A percentile compares a stretch with the other conserved stretches of the same genome.
Conservation (phyloP, 306 rosid genomes). For the Mimosa pudica region DNA sequence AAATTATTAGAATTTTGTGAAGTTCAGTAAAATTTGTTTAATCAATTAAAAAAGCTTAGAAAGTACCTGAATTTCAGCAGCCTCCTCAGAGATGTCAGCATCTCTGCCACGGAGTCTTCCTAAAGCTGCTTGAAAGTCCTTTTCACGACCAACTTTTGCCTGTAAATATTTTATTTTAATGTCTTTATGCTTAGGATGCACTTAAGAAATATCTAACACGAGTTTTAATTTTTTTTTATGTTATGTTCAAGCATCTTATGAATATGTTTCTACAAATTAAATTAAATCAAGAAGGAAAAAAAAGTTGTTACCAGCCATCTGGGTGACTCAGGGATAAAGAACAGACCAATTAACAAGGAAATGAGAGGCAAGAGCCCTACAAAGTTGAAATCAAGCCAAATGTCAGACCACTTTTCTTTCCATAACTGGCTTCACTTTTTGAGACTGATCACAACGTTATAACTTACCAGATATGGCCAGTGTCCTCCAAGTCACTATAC, state of each 20-base stretch:
- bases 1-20: background rate
- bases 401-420: slow-evolving; percentile 1
- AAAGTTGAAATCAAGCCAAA: slow-evolving; percentile 39
- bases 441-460: slow-evolving; percentile 1
- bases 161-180: slow-evolving; percentile 32
- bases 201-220: background rate
- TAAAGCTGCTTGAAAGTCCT: slow-evolving; percentile 60
- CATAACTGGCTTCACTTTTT: background rate
- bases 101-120: slow-evolving; percentile 61
- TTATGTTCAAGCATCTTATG: background rate
- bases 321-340: slow-evolving; percentile 85
- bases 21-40: background rate
- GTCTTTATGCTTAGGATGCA: background rate
- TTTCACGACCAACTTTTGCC: slow-evolving; percentile 71
- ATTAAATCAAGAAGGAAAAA: slow-evolving; percentile 9
- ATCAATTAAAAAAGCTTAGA: slow-evolving; percentile 36
- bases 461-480: slow-evolving; percentile 62
- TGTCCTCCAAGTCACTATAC: slow-evolving; percentile 59
- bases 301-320: slow-evolving; percentile 77
- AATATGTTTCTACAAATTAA: background rate
- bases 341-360: slow-evolving; percentile 63
- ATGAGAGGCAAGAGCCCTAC: slow-evolving; percentile 74
- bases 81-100: slow-evolving; percentile 63
- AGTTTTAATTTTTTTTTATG: background rate
- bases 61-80: slow-evolving; percentile 71